These are phyloP conservation scores for Mortierella sp. DNA, from an alignment of 371 early-diverging fungal genomes.

Conservation along the genomic window DNA sequence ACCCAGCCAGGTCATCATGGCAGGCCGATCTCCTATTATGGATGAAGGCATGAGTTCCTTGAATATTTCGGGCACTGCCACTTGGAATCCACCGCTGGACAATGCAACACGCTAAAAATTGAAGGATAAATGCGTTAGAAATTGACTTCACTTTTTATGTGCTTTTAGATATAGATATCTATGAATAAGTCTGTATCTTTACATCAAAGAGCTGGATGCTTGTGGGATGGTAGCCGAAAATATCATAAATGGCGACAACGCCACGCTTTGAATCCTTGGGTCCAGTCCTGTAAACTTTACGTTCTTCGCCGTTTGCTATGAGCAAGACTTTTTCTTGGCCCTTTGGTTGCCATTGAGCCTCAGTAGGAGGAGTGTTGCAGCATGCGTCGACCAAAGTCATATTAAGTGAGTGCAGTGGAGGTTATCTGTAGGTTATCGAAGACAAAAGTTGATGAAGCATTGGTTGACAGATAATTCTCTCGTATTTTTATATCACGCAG, in stretches of 20 bases:
- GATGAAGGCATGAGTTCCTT: neutral
- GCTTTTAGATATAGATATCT: neutral
- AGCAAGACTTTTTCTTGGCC: constrained; percentile 25
- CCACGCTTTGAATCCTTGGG: constrained; percentile 55
- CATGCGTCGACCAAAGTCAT: constrained; percentile 37
- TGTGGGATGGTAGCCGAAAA: constrained; percentile 40
- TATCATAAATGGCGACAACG: constrained; percentile 37
- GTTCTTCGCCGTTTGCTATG: constrained; percentile 21
- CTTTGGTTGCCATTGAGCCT: constrained; percentile 39
- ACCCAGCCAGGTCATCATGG: constrained; percentile 36
- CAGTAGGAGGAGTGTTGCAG: constrained; percentile 50
- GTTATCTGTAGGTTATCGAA: no score
- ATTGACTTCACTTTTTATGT: neutral
- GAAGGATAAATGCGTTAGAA: neutral
- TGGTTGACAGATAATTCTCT: neutral
- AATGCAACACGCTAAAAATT: neutral
- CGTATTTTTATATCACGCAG: no score
- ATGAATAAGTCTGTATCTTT: neutral
- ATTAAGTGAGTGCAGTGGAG: neutral
- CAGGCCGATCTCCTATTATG: constrained; percentile 9
- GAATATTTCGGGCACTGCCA: no score
- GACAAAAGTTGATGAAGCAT: no score
- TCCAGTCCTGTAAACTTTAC: constrained; percentile 39
- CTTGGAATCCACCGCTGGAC: neutral
- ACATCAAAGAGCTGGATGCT: constrained; percentile 42